Percentiles rank a stretch among this genome's conserved stretches.
Evolutionary conservation across 192 early-diverging fungal genomes (phyloP).

Genomic region (Linnemannia exigua): DNA sequence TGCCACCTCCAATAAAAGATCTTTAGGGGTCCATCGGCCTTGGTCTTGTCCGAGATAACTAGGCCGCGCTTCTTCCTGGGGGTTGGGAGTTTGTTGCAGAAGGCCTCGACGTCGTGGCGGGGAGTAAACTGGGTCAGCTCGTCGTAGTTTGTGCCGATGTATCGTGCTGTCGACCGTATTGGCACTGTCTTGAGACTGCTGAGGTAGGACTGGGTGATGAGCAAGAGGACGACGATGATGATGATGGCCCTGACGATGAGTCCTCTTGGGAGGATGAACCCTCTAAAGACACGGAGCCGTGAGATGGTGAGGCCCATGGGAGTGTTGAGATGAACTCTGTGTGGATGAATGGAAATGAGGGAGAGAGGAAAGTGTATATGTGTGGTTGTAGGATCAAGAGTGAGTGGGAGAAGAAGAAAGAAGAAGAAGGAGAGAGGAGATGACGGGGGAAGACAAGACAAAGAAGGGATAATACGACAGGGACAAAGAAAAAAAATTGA

Average conservation of each 20-base stretch:
- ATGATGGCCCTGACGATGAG: not conserved
- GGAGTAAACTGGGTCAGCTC: not conserved
- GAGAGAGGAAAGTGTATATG: not conserved
- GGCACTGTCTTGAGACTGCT: not conserved
- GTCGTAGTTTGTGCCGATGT: slow-evolving; percentile 3
- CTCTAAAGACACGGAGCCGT: not conserved
- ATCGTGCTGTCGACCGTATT: not conserved
- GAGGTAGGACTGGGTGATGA: not conserved
- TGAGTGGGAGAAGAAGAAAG: not conserved
- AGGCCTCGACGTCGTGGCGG: not conserved
- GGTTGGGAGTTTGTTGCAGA: slow-evolving; percentile 6
- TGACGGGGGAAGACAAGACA: not conserved
- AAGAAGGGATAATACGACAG: not conserved
- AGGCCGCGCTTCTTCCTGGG: slow-evolving; percentile 6
- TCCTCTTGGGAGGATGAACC: not conserved
- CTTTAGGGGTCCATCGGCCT: not conserved
- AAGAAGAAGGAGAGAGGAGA: not conserved
- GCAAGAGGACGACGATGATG: not conserved
- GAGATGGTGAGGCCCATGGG: not conserved
- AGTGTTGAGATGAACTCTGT: not conserved
- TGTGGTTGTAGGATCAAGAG: too few relatives aligned
- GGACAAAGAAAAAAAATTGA: too few relatives aligned
- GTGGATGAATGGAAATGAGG: not conserved
- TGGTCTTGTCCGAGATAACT: slow-evolving; percentile 4
- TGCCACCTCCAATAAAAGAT: slow-evolving; percentile 9